phyloP scores from a whole-genome alignment of 305 asterid species.

The Fraxinus baroniana region DNA sequence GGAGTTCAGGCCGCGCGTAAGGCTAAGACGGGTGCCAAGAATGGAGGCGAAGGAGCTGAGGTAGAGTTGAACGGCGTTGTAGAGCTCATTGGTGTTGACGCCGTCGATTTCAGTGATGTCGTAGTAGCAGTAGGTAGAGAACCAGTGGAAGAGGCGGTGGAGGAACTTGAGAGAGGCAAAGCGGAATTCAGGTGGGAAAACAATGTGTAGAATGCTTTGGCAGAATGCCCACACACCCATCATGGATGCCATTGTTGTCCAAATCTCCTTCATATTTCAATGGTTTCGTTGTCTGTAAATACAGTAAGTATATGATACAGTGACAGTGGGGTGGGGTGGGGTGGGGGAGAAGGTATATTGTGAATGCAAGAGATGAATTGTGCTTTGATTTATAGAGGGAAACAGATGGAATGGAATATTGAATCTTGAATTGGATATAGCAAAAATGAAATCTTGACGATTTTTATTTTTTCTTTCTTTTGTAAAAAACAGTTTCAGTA shows the following conservation, averaged over 20 bases:
- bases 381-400: constrained; percentile 4
- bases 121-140: constrained; percentile 77
- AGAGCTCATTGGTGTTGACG: constrained; percentile 90
- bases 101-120: constrained; percentile 92
- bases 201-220: constrained; percentile 53
- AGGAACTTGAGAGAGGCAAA: constrained; percentile 40
- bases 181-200: constrained; percentile 66
- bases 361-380: neutral
- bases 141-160: constrained; percentile 53
- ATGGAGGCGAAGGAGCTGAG: constrained; percentile 75
- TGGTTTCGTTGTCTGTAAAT: neutral
- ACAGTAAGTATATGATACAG: neutral
- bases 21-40: constrained; percentile 67
- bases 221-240: constrained; percentile 74
- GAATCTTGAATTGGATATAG: neutral
- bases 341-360: neutral
- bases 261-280: constrained; percentile 44
- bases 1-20: constrained; percentile 72
- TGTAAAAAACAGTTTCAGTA: too few species aligned
- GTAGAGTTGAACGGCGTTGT: constrained; percentile 84
- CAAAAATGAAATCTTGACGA: neutral
- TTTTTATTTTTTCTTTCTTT: too few species aligned
- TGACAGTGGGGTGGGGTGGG: neutral
- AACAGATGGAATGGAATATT: neutral
- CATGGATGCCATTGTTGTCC: constrained; percentile 66